phyloP scores from a whole-genome alignment of 2,329 filamentous ascomycete species.

The Colletotrichum tofieldiae region DNA sequence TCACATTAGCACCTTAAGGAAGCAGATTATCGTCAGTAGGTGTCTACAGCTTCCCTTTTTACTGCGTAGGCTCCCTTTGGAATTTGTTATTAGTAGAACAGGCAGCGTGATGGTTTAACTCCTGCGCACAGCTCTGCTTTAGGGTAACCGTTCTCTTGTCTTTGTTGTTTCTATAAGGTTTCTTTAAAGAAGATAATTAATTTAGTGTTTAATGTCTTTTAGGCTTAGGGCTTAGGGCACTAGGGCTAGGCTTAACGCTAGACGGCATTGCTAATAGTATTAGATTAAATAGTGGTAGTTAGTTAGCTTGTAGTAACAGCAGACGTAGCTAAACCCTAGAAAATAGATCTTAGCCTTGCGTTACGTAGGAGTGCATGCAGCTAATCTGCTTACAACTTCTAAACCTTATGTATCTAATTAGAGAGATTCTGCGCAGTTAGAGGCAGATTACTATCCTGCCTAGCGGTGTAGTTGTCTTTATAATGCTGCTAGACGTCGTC shows the following conservation, averaged over 20 bases:
- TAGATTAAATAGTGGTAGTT: background rate
- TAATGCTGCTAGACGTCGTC: background rate
- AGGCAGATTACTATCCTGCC: too few species aligned
- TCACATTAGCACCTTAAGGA: background rate
- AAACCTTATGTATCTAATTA: background rate
- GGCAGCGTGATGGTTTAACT: background rate
- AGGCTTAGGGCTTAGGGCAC: background rate
- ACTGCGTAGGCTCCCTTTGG: background rate
- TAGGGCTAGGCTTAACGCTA: background rate
- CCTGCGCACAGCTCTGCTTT: background rate
- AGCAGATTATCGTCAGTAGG: background rate
- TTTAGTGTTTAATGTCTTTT: background rate
- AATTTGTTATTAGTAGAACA: background rate
- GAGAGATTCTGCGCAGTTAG: too few species aligned
- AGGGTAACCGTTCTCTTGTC: background rate
- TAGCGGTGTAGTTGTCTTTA: too few species aligned
- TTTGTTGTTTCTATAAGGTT: background rate
- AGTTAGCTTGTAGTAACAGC: background rate
- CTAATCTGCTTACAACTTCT: background rate
- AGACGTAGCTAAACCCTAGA: background rate
- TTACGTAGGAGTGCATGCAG: background rate
- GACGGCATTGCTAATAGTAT: background rate
- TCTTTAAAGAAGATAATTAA: background rate
- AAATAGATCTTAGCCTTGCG: background rate
- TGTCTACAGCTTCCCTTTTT: background rate